Evolutionary conservation across 257 asterid genomes (phyloP).

Genomic region (Solanum verrucosum): DNA sequence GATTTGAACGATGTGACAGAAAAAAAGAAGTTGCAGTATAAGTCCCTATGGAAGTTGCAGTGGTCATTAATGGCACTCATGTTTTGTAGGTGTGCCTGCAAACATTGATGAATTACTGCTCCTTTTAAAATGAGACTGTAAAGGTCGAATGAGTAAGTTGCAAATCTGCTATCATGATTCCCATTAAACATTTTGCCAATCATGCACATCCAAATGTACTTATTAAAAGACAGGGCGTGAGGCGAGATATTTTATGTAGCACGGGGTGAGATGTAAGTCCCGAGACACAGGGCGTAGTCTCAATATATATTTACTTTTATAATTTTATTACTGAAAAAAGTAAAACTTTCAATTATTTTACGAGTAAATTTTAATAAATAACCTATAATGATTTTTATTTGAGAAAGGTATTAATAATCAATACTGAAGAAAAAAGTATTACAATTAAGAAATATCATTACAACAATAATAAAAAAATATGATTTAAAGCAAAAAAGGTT

Average conservation of each 20-base stretch:
- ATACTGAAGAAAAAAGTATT: too few species aligned
- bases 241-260: too few species aligned
- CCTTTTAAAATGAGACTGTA: too few species aligned
- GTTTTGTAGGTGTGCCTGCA: not conserved
- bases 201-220: not conserved
- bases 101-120: not conserved
- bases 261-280: rapidly evolving
- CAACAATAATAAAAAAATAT: too few species aligned
- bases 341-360: too few species aligned
- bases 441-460: too few species aligned
- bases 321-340: too few species aligned
- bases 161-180: not conserved
- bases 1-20: not conserved
- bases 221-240: not conserved
- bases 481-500: not conserved
- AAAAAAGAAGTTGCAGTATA: not conserved
- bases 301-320: too few species aligned
- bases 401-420: not conserved
- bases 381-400: too few species aligned
- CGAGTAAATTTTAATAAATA: too few species aligned
- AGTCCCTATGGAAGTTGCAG: not conserved
- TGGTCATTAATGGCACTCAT: not conserved
- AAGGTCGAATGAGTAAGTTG: not conserved
- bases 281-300: too few species aligned
- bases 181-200: not conserved